These are phyloP conservation scores for Phytophthora crassamura DNA, from an alignment of 352 stramenopile genomes.

Conservation along the genomic window DNA sequence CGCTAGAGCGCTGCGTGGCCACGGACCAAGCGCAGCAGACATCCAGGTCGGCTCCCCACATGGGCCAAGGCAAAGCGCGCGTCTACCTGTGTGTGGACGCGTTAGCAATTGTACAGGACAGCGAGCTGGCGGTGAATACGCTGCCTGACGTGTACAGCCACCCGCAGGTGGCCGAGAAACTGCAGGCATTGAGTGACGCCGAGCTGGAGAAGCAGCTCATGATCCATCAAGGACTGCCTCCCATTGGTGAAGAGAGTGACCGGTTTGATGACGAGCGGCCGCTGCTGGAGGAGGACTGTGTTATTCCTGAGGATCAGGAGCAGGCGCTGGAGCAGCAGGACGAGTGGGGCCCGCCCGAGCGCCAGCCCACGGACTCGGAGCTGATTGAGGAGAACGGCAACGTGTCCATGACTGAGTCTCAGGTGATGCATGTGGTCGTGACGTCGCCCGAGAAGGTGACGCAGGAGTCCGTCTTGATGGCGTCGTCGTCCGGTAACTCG, in stretches of 20 bases:
- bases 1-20: conserved; percentile 40
- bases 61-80: conserved; percentile 11
- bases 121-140: conserved; percentile 51
- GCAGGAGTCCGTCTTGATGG: conserved; percentile 3
- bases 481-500: background rate
- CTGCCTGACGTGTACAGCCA: conserved; percentile 42
- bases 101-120: conserved; percentile 60
- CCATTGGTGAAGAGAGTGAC: conserved; percentile 6
- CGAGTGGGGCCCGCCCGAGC: conserved; percentile 43
- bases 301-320: conserved; percentile 72
- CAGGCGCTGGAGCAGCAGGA: conserved; percentile 60
- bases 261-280: conserved; percentile 52
- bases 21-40: conserved; percentile 15
- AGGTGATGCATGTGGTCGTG: conserved; percentile 9
- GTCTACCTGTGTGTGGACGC: conserved; percentile 57
- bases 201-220: conserved; percentile 57
- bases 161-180: conserved; percentile 28
- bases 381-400: conserved; percentile 73
- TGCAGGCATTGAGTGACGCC: conserved; percentile 28
- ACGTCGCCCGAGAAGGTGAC: conserved; percentile 10
- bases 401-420: conserved; percentile 40
- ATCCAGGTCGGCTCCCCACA: conserved; percentile 32
- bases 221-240: conserved; percentile 49
- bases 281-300: conserved; percentile 61
- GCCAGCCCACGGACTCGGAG: conserved; percentile 61